A percentile compares a stretch with the other conserved stretches of the same genome.
These are phyloP conservation scores for Aspergillus candidus DNA, from an alignment of 2,329 filamentous ascomycete species.

Conservation along the genomic window DNA sequence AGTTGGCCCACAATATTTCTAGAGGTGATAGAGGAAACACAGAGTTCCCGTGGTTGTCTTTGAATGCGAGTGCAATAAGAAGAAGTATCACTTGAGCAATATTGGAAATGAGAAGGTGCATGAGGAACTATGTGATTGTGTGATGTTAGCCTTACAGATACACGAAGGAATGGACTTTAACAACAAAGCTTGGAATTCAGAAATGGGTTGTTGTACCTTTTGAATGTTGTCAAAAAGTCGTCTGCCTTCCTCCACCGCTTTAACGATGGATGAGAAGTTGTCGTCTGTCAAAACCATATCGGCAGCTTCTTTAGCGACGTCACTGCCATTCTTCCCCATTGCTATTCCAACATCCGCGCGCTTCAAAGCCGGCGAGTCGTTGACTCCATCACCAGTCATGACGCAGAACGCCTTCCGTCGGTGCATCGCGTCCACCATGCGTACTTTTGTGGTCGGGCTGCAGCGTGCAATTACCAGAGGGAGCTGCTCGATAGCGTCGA, in stretches of 20 bases:
- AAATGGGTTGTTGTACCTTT: slow-evolving; percentile 40
- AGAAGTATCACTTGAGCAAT: slow-evolving; percentile 78
- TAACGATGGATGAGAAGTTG: slow-evolving; percentile 81
- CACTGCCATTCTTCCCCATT: slow-evolving; percentile 77
- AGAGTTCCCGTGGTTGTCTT: slow-evolving; percentile 62
- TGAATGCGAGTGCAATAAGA: slow-evolving; percentile 73
- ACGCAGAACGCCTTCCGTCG: slow-evolving; percentile 70
- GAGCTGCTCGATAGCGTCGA: slow-evolving; percentile 63
- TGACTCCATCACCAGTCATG: slow-evolving; percentile 86
- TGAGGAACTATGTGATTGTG: slow-evolving; percentile 51
- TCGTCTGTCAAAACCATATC: slow-evolving; percentile 62
- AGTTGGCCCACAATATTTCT: slow-evolving; percentile 87
- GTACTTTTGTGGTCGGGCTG: slow-evolving; percentile 77
- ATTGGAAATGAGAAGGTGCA: slow-evolving; percentile 73
- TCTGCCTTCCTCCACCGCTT: slow-evolving; percentile 74
- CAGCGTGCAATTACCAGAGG: slow-evolving; percentile 79
- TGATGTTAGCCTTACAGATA: slow-evolving; percentile 23
- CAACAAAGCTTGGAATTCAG: too few species aligned
- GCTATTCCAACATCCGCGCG: slow-evolving; percentile 80
- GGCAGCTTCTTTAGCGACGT: slow-evolving; percentile 76
- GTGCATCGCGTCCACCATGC: slow-evolving; percentile 84
- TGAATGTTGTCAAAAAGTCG: slow-evolving; percentile 87
- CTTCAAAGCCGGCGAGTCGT: slow-evolving; percentile 76
- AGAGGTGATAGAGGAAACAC: slow-evolving; percentile 81
- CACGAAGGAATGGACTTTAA: too few species aligned